Evolutionary conservation across 169 alveolate species (phyloP).

Genomic region (Plasmodium sp.): DNA sequence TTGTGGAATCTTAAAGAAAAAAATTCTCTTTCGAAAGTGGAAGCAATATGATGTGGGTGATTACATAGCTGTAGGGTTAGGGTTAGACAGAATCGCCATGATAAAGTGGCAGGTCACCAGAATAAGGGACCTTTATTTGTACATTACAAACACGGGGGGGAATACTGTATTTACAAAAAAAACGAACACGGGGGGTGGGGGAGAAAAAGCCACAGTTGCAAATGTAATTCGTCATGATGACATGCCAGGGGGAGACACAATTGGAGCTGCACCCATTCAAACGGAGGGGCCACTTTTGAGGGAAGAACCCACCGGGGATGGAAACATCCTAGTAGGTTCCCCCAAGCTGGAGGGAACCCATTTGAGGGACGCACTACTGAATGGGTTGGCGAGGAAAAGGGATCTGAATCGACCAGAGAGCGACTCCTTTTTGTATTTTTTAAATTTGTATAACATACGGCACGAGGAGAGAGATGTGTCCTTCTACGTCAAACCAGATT

Average conservation of each 20-base stretch:
- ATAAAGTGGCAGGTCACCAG: constrained; percentile 25
- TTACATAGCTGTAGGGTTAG: constrained; percentile 70
- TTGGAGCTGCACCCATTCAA: neutral
- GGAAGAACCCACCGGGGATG: neutral
- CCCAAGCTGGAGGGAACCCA: constrained; percentile 49
- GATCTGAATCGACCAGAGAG: neutral
- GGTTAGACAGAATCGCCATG: constrained; percentile 71
- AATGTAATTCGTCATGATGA: neutral
- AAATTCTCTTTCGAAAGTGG: constrained; percentile 41
- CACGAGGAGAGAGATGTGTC: constrained; percentile 61
- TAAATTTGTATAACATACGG: constrained; percentile 62
- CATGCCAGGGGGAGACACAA: neutral
- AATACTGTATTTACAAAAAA: neutral
- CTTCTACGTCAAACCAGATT: constrained; percentile 32
- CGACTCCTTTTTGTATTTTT: constrained; percentile 14
- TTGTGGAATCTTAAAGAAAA: constrained; percentile 68
- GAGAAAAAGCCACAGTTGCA: neutral
- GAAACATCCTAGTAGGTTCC: constrained; percentile 21
- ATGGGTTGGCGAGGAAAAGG: neutral
- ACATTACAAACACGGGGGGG: constrained; percentile 24
- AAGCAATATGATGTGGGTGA: constrained; percentile 55
- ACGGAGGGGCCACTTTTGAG: neutral
- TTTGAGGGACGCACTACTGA: constrained; percentile 1
- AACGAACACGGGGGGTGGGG: neutral
- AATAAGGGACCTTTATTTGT: constrained; percentile 65